A percentile compares a stretch with the other conserved stretches of the same genome.
These are phyloP conservation scores for Podospora comata DNA, from an alignment of 495 filamentous ascomycete genomes.

Conservation along the genomic window DNA sequence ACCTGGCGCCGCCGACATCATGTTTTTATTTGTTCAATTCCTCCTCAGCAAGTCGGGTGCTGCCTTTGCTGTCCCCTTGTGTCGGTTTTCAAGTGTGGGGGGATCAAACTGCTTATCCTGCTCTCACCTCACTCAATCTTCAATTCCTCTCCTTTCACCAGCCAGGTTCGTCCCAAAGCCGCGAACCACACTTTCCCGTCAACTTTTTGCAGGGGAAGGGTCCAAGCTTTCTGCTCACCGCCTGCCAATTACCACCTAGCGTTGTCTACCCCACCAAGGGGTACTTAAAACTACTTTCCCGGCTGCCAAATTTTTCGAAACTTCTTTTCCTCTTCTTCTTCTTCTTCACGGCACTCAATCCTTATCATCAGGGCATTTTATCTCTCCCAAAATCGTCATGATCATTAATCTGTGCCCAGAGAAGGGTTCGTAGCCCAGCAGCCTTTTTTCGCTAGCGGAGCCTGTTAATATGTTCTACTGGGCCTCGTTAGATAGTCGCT, in stretches of 20 bases:
- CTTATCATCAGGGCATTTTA: constrained; percentile 52
- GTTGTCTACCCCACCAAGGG: constrained; percentile 6
- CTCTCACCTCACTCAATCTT: not conserved
- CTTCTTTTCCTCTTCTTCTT: constrained; percentile 23
- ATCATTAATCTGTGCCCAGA: constrained; percentile 54
- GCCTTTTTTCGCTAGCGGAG: constrained; percentile 53
- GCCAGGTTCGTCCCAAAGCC: not conserved
- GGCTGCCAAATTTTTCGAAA: constrained; percentile 13
- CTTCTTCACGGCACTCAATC: constrained; percentile 43
- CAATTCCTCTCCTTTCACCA: not conserved
- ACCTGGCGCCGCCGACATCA: constrained; percentile 50
- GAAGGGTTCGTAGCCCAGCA: constrained; percentile 28
- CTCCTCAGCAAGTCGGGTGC: not conserved
- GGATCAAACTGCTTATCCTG: not conserved
- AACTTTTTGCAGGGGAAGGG: constrained; percentile 31
- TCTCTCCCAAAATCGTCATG: constrained; percentile 42
- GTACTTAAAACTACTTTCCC: constrained; percentile 10
- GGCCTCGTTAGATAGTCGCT: constrained; percentile 55
- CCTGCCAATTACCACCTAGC: constrained; percentile 2
- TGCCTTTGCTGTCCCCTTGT: not conserved
- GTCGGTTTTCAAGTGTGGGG: not conserved
- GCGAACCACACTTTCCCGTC: constrained; percentile 14
- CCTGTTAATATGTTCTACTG: constrained; percentile 39
- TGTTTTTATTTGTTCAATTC: constrained; percentile 21
- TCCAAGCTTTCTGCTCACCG: constrained; percentile 7